These are phyloP conservation scores for Phialemoniopsis sp. DNA, from an alignment of 2,329 filamentous ascomycete genomes.

Conservation along the genomic window DNA sequence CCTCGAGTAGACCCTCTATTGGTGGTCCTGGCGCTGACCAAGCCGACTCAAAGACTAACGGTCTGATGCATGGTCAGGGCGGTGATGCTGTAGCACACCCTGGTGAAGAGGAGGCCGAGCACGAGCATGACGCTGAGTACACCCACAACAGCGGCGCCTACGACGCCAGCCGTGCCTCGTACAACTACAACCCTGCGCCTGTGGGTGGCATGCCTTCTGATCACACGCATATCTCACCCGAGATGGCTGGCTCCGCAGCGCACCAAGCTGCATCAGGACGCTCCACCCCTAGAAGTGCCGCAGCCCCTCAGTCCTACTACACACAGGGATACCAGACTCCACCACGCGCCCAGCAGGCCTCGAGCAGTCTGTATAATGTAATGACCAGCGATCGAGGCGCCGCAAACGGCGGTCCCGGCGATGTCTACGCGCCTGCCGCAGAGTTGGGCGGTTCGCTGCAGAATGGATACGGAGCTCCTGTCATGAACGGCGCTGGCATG, in stretches of 20 bases:
- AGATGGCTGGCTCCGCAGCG: constrained; percentile 76
- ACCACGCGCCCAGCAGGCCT: constrained; percentile 61
- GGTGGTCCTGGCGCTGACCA: constrained; percentile 57
- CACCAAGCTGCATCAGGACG: constrained; percentile 79
- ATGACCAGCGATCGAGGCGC: constrained; percentile 74
- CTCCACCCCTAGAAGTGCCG: constrained; percentile 78
- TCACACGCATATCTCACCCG: constrained; percentile 71
- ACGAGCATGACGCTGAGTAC: constrained; percentile 79
- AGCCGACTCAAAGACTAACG: constrained; percentile 59
- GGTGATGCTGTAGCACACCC: constrained; percentile 50
- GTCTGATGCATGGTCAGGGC: constrained; percentile 55
- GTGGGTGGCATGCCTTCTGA: constrained; percentile 66
- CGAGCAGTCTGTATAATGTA: constrained; percentile 84
- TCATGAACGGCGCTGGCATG: constrained; percentile 58
- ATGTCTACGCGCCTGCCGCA: constrained; percentile 66
- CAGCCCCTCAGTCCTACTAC: constrained; percentile 71
- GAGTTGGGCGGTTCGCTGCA: constrained; percentile 53
- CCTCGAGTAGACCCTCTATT: constrained; percentile 57
- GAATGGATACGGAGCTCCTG: constrained; percentile 59
- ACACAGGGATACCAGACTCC: constrained; percentile 72
- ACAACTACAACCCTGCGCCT: constrained; percentile 71
- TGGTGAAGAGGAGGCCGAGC: constrained; percentile 63
- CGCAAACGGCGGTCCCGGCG: constrained; percentile 61
- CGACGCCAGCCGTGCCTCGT: constrained; percentile 64
- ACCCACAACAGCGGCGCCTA: constrained; percentile 78